Conservation (phyloP, 805 yeast genomes). For the Hyphopichia homilentoma region DNA sequence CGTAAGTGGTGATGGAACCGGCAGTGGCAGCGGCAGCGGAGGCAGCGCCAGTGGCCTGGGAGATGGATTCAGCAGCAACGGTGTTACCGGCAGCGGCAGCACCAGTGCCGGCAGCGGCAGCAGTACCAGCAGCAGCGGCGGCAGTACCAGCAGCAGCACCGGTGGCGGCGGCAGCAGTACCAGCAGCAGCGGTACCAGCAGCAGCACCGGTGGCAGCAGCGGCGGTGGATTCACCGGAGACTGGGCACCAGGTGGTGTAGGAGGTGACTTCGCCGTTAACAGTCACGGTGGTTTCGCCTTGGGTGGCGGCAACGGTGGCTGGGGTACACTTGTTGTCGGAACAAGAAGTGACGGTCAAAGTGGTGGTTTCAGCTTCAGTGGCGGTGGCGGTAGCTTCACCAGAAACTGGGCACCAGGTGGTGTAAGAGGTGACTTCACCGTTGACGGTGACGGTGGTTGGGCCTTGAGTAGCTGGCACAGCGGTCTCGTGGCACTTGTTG, state of each 20-base stretch:
- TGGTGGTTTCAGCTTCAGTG: slow-evolving; percentile 4
- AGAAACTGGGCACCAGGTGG: slow-evolving; percentile 15
- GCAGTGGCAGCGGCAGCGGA: slow-evolving; percentile 8
- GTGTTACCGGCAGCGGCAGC: slow-evolving; percentile 7
- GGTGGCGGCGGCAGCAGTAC: slow-evolving; percentile 8
- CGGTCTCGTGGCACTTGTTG: slow-evolving; percentile 18
- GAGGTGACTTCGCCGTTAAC: slow-evolving; percentile 11
- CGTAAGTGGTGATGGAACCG: slow-evolving; percentile 9
- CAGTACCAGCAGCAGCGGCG: slow-evolving; percentile 2
- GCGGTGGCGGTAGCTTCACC: slow-evolving; percentile 14
- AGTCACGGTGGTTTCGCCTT: slow-evolving; percentile 7
- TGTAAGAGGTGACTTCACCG: slow-evolving; percentile 16
- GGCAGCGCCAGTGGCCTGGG: slow-evolving; percentile 7
- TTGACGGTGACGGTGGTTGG: slow-evolving; percentile 10
- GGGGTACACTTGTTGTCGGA: too few species aligned
- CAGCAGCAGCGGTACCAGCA: slow-evolving; percentile 10
- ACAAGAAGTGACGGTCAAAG: slow-evolving; percentile 5
- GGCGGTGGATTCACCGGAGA: too few species aligned
- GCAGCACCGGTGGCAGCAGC: slow-evolving; percentile 9
- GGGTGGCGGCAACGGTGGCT: slow-evolving; percentile 5
- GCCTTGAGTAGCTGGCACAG: slow-evolving; percentile 11
- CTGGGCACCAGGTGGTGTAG: slow-evolving; percentile 8
- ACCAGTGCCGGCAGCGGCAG: slow-evolving; percentile 1
- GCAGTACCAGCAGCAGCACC: slow-evolving; percentile 10
- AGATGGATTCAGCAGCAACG: slow-evolving; percentile 10